phyloP scores from a whole-genome alignment of 352 stramenopile genomes.

The Phytophthora sansomeana region DNA sequence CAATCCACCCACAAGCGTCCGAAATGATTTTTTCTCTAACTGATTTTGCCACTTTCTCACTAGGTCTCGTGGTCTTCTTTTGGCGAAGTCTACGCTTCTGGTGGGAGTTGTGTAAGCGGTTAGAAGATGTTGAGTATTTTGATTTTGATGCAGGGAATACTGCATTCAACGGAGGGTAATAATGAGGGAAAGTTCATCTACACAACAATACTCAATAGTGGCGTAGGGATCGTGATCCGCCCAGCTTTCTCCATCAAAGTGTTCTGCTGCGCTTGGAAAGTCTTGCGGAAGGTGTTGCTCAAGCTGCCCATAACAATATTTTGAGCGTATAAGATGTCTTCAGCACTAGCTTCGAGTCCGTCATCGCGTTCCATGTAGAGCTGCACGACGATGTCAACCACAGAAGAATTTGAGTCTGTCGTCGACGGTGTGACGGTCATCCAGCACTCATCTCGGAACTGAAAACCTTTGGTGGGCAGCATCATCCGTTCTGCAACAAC shows the following conservation, averaged over 20 bases:
- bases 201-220: not conserved
- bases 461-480: conserved; percentile 13
- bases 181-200: not conserved
- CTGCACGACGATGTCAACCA: conserved; percentile 24
- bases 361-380: conserved; percentile 30
- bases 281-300: conserved; percentile 31
- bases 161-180: too few relatives aligned
- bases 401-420: not conserved
- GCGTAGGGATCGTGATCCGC: not conserved
- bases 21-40: too few relatives aligned
- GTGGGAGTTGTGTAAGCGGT: too few relatives aligned
- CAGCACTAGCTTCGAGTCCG: not conserved
- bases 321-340: conserved; percentile 27
- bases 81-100: too few relatives aligned
- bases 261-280: conserved; percentile 33
- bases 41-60: too few relatives aligned
- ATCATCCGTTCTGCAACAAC: conserved; percentile 21
- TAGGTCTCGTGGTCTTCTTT: too few relatives aligned
- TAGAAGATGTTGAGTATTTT: too few relatives aligned
- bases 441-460: conserved; percentile 35
- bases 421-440: conserved; percentile 20
- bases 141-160: too few relatives aligned
- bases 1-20: too few relatives aligned
- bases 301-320: conserved; percentile 29
- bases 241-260: conserved; percentile 30